Evolutionary conservation across 1,139 yeast species (phyloP), one percentile per base, ranked within the genome.

Genomic region (Diutina ranongensis): DNA sequence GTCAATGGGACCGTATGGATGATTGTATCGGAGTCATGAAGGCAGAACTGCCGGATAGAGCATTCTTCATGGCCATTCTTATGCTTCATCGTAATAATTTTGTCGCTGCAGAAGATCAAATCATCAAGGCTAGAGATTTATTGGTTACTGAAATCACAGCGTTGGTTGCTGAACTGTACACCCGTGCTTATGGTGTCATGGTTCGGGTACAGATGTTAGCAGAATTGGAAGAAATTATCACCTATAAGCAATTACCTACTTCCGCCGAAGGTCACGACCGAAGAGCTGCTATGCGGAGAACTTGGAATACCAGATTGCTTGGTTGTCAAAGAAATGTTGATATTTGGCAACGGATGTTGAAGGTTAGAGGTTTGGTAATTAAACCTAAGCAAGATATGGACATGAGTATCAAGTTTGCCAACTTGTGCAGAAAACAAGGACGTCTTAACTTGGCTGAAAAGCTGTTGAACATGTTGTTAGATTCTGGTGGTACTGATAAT

Each of bases 241-340:
- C 78, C 49, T 94, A 92, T 63, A 92, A 92, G 61, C 75, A 82
- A 51, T 68, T 88, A 36, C 94, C 95, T 1, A n/a, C 19, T 5
- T 12, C 42, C 13, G 42, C 22, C 15, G 87, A 80, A 51, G 83
- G 83, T 1, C 83, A 94, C 0, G 92, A 82, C 45, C 85, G 82
- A 56, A 74, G 94, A 50, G 74, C 71, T 5, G 78, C 80, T 4
- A 83, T 94, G 78, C 74, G 95, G 55, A 80, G 82, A 56, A 92
- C 97, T 0, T 94, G 98, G 98, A 88, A 86, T 60, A 84, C 86
- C 45, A 75, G 99, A 55, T 67, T 94, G 46, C 67, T 87, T 49
- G 97, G 98, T 2, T 88, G 97, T 59, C 98, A 92, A 63, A 75
- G 94, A 55, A 92, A 92, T 64, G 97, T 92, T 45, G 99, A 94